A percentile compares a stretch with the other conserved stretches of the same genome.
phyloP scores from a whole-genome alignment of 1,284 basidiomycete species.

The Spongiforma sp. region DNA sequence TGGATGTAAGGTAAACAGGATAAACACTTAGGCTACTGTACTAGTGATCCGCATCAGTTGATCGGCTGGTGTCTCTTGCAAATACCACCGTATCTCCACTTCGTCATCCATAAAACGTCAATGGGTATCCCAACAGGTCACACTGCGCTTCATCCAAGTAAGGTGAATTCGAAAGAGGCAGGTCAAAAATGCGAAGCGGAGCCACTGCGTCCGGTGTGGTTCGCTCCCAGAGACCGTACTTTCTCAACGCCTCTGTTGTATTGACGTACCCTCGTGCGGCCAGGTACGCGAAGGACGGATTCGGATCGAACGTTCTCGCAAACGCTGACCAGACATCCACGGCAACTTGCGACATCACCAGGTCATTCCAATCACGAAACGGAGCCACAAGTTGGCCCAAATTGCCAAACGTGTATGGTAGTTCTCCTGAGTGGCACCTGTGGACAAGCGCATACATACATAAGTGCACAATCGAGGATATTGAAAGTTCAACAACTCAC shows the following conservation, averaged over 20 bases:
- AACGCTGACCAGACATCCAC: conserved; percentile 47
- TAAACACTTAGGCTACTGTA: no score
- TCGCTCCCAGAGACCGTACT: conserved; percentile 6
- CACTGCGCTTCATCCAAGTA: conserved; percentile 18
- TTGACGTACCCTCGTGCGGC: conserved; percentile 35
- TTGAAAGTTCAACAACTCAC: no score
- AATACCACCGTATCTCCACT: no score
- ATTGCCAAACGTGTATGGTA: conserved; percentile 44
- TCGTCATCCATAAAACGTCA: conserved; percentile 14
- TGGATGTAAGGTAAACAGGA: no score
- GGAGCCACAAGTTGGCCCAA: conserved; percentile 37
- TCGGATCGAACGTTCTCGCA: conserved; percentile 46
- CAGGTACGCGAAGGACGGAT: conserved; percentile 43
- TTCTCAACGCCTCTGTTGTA: conserved; percentile 6
- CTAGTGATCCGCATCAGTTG: no score
- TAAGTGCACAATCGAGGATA: no score
- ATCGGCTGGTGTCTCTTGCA: no score
- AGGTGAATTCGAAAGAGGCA: conserved; percentile 10
- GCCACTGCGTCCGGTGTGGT: conserved; percentile 1
- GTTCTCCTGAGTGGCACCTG: conserved; percentile 46
- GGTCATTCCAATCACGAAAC: conserved; percentile 44
- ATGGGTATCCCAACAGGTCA: conserved; percentile 15
- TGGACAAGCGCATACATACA: no score
- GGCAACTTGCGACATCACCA: conserved; percentile 42
- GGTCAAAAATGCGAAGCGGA: conserved; percentile 13